These are phyloP conservation scores for Neopestalotiopsis rosae DNA, from an alignment of 2,329 filamentous ascomycete genomes.

Conservation along the genomic window DNA sequence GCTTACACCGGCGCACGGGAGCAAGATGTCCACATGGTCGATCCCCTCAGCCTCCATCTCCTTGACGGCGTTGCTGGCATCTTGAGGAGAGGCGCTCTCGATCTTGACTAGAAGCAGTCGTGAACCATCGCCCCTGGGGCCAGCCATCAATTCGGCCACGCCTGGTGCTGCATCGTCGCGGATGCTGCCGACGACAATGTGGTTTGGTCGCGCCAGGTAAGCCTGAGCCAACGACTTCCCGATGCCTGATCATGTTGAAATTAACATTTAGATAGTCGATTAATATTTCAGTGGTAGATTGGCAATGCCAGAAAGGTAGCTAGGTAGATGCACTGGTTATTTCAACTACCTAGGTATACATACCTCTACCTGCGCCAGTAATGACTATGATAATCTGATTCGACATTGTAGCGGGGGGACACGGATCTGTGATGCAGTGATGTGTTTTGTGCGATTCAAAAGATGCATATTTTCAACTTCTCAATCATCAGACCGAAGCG, in stretches of 20 bases:
- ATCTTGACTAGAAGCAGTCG: constrained; percentile 37
- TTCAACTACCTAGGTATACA: neutral
- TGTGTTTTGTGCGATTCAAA: neutral
- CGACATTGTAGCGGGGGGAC: neutral
- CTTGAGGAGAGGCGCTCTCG: constrained; percentile 33
- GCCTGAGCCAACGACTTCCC: constrained; percentile 35
- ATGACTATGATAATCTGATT: constrained; percentile 1
- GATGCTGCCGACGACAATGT: constrained; percentile 46
- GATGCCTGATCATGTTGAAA: constrained; percentile 30
- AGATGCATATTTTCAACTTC: neutral
- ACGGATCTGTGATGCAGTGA: neutral
- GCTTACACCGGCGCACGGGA: constrained; percentile 42
- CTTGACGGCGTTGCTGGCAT: constrained; percentile 33
- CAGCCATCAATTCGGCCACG: constrained; percentile 30
- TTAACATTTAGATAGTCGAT: neutral
- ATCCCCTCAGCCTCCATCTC: constrained; percentile 33
- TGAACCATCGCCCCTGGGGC: constrained; percentile 33
- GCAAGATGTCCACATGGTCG: constrained; percentile 38
- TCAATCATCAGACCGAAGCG: neutral
- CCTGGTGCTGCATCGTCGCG: constrained; percentile 35
- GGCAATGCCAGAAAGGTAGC: neutral
- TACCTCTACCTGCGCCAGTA: constrained; percentile 11
- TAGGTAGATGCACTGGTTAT: neutral
- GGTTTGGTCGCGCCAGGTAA: constrained; percentile 42
- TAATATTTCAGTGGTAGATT: neutral